Percentiles rank a stretch among this genome's conserved stretches.
Evolutionary conservation across 768 basidiomycete genomes (phyloP).

Genomic region (Tylopilus felleus): DNA sequence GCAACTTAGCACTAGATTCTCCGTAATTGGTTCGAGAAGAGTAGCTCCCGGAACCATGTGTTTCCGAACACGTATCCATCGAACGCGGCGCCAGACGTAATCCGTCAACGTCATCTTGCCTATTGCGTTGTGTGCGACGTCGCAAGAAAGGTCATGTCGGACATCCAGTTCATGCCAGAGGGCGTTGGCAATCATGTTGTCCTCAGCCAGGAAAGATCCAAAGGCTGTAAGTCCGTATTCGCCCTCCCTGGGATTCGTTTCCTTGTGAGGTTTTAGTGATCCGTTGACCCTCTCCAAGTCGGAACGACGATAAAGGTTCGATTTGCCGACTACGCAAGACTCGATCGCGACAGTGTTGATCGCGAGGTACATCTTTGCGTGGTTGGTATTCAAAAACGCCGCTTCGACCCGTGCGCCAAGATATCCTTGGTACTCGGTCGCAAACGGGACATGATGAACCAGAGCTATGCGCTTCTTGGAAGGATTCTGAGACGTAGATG

Average conservation of each 20-base stretch:
- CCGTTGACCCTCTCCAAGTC: slow-evolving; percentile 78
- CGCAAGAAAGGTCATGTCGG: slow-evolving; percentile 86
- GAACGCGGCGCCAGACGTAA: slow-evolving; percentile 84
- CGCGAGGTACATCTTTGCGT: slow-evolving; percentile 97
- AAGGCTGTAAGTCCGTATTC: slow-evolving; percentile 70
- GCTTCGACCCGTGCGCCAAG: slow-evolving; percentile 87
- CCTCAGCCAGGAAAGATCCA: slow-evolving; percentile 89
- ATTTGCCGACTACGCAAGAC: slow-evolving; percentile 97
- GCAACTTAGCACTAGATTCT: slow-evolving; percentile 68
- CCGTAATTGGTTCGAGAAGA: slow-evolving; percentile 88
- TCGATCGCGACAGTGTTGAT: slow-evolving; percentile 87
- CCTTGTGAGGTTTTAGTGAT: slow-evolving; percentile 48
- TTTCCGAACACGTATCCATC: slow-evolving; percentile 97
- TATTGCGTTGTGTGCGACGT: slow-evolving; percentile 85
- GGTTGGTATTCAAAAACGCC: slow-evolving; percentile 94
- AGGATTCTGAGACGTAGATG: slow-evolving; percentile 34
- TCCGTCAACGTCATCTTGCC: slow-evolving; percentile 83
- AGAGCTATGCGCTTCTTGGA: slow-evolving; percentile 61
- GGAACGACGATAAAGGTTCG: slow-evolving; percentile 87
- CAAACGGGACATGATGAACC: slow-evolving; percentile 95
- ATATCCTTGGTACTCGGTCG: slow-evolving; percentile 60
- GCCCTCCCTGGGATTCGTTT: slow-evolving; percentile 20
- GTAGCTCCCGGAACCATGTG: slow-evolving; percentile 89
- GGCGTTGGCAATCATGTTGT: slow-evolving; percentile 93
- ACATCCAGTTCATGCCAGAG: slow-evolving; percentile 92